These are phyloP conservation scores for Vararia minispora DNA, from an alignment of 768 basidiomycete species.

Conservation along the genomic window DNA sequence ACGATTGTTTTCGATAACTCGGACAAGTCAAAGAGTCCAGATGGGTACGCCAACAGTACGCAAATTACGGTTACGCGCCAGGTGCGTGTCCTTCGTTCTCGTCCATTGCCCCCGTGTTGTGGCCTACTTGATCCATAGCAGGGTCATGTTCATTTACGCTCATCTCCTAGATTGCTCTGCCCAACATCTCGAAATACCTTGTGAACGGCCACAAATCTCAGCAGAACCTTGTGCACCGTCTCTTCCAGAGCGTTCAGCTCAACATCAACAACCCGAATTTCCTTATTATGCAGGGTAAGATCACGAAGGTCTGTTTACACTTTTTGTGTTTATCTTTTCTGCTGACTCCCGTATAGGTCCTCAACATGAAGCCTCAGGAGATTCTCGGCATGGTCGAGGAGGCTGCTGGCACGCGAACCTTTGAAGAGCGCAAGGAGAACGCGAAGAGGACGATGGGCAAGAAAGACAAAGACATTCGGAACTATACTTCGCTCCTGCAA, in stretches of 20 bases:
- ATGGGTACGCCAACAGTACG: conserved; percentile 64
- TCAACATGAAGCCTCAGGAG: conserved; percentile 98
- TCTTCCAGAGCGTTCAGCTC: conserved; percentile 94
- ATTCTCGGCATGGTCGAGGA: conserved; percentile 98
- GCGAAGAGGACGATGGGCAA: conserved; percentile 92
- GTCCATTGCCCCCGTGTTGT: background rate
- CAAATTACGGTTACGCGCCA: conserved; percentile 98
- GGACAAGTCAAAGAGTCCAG: conserved; percentile 72
- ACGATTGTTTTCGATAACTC: conserved; percentile 99
- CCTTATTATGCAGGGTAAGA: conserved; percentile 98
- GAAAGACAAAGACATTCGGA: conserved; percentile 93
- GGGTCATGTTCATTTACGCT: background rate
- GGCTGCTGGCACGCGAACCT: conserved; percentile 97
- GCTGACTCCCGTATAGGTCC: conserved; percentile 35
- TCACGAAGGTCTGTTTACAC: conserved; percentile 66
- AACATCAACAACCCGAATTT: conserved; percentile 99
- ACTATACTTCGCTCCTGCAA: conserved; percentile 64
- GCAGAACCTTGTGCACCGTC: conserved; percentile 73
- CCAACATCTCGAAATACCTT: conserved; percentile 90
- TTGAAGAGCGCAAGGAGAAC: conserved; percentile 96
- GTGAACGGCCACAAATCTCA: conserved; percentile 91
- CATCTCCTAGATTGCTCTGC: conserved; percentile 67
- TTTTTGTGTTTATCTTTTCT: conserved; percentile 1
- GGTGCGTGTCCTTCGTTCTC: conserved; percentile 32
- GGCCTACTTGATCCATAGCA: background rate